Conservation (phyloP, 495 filamentous ascomycete genomes). For the Aspergillus steynii region DNA sequence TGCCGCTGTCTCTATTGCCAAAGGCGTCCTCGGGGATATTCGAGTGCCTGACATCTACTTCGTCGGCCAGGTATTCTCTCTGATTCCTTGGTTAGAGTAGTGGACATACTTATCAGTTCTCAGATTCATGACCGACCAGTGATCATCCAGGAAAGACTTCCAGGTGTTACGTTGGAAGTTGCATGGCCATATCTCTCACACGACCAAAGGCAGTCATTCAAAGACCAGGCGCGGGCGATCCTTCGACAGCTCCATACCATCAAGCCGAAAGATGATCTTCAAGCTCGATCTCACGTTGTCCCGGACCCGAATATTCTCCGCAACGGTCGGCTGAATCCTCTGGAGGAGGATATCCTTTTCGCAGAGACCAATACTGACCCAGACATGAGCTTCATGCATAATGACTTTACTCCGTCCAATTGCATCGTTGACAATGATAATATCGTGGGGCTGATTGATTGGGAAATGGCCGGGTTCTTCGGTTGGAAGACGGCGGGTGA, state of each 20-base stretch:
- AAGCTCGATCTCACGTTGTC: slow-evolving; percentile 30
- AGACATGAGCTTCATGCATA: slow-evolving; percentile 39
- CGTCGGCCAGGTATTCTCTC: slow-evolving; percentile 35
- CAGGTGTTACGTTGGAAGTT: slow-evolving; percentile 42
- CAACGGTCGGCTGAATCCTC: slow-evolving; percentile 32
- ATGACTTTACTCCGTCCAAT: slow-evolving; percentile 42
- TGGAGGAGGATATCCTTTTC: slow-evolving; percentile 38
- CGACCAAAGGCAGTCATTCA: slow-evolving; percentile 39
- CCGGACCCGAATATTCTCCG: slow-evolving; percentile 36
- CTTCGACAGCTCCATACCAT: slow-evolving; percentile 28
- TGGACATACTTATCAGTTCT: slow-evolving; percentile 19
- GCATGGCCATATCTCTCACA: slow-evolving; percentile 45
- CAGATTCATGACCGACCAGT: slow-evolving; percentile 42
- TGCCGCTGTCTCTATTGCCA: slow-evolving; percentile 36
- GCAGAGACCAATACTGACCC: slow-evolving; percentile 23
- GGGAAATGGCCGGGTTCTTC: slow-evolving; percentile 50
- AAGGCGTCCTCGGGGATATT: slow-evolving; percentile 26
- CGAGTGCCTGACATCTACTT: slow-evolving; percentile 45
- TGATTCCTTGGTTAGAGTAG: slow-evolving; percentile 9
- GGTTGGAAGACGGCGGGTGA: slow-evolving; percentile 42
- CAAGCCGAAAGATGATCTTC: slow-evolving; percentile 20
- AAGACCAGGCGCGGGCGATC: slow-evolving; percentile 40
- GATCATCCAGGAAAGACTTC: slow-evolving; percentile 43
- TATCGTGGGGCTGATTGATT: slow-evolving; percentile 46
- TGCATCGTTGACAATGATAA: slow-evolving; percentile 42